Conservation (phyloP, 2,329 filamentous ascomycete species). For the Monilinia laxa region DNA sequence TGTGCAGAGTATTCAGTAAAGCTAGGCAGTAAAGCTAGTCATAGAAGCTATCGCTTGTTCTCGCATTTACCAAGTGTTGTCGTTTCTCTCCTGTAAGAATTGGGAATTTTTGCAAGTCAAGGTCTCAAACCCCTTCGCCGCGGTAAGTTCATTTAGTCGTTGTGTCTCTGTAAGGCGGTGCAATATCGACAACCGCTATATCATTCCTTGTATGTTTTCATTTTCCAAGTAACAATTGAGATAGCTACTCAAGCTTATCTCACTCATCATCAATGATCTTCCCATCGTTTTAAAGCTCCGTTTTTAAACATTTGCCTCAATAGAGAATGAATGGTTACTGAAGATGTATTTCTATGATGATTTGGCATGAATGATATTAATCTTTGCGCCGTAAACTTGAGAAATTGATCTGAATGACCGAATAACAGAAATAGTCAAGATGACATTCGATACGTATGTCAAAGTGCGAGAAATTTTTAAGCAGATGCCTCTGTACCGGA, state of each 20-base stretch:
- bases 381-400: background rate
- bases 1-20: background rate
- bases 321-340: background rate
- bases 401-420: background rate
- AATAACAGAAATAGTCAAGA: too few species aligned
- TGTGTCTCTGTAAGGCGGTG: background rate
- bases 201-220: background rate
- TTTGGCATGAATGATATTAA: background rate
- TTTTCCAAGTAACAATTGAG: background rate
- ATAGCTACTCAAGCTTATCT: background rate
- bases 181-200: background rate
- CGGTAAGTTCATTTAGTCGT: too few species aligned
- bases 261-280: background rate
- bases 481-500: too few species aligned
- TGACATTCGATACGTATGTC: too few species aligned
- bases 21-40: too few species aligned
- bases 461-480: too few species aligned
- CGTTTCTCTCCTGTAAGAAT: too few species aligned
- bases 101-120: too few species aligned
- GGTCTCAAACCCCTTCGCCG: too few species aligned
- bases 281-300: background rate
- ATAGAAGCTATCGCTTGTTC: too few species aligned
- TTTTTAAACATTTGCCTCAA: background rate
- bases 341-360: background rate
- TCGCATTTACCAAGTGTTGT: too few species aligned